Percentiles rank a stretch among this genome's conserved stretches.
phyloP scores from a whole-genome alignment of 352 stramenopile species.

The Globisporangium cylindrosporum region DNA sequence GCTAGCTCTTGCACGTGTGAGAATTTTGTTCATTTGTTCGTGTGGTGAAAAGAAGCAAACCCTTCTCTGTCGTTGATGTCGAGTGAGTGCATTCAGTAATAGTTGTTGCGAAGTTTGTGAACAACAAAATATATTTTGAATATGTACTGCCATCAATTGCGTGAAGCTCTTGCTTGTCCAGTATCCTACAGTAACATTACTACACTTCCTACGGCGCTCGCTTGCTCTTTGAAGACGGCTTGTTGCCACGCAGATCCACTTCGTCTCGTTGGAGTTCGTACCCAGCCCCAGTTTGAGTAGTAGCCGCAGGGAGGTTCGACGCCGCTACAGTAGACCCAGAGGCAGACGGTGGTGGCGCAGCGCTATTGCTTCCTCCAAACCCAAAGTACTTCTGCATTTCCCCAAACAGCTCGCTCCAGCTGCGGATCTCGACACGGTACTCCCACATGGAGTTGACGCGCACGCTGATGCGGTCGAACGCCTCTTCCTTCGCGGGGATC shows the following conservation, averaged over 20 bases:
- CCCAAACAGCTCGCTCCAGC: slow-evolving; percentile 13
- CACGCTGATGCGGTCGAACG: slow-evolving; percentile 15
- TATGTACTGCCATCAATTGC: too few relatives aligned
- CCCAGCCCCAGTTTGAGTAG: not conserved
- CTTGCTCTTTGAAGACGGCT: not conserved
- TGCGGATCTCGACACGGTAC: slow-evolving; percentile 16
- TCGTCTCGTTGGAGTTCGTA: not conserved
- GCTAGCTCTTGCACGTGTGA: not conserved
- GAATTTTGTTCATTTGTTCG: not conserved
- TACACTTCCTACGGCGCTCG: not conserved
- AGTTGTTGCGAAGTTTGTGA: not conserved
- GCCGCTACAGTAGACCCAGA: not conserved
- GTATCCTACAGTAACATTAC: not conserved
- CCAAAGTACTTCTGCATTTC: slow-evolving; percentile 11
- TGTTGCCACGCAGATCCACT: not conserved
- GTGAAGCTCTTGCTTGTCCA: too few relatives aligned
- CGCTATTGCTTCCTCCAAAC: not conserved
- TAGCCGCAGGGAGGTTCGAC: not conserved
- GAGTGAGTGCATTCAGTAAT: not conserved
- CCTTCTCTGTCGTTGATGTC: not conserved
- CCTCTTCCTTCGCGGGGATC: slow-evolving; percentile 12
- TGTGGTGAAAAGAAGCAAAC: not conserved
- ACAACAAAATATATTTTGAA: too few relatives aligned
- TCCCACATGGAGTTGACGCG: not conserved
- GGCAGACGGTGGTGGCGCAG: not conserved